phyloP scores from a whole-genome alignment of 495 filamentous ascomycete species.

The Lasiosphaeris hirsuta region DNA sequence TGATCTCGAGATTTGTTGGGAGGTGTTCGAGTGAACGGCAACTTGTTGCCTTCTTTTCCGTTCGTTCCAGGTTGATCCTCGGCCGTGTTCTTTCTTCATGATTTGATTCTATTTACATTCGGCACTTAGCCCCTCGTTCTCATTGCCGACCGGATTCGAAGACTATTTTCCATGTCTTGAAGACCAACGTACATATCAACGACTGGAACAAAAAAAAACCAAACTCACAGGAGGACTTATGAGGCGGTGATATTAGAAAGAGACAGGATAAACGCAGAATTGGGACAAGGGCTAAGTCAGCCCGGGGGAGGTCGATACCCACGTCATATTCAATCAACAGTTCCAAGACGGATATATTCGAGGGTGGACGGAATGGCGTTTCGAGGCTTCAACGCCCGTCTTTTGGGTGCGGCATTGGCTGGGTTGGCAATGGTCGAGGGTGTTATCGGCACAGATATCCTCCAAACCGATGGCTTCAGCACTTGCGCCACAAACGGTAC shows the following conservation, averaged over 20 bases:
- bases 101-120: neutral
- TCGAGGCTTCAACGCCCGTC: constrained; percentile 19
- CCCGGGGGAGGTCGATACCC: too few relatives aligned
- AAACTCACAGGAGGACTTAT: neutral
- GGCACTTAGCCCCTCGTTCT: constrained; percentile 1
- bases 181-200: neutral
- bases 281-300: too few relatives aligned
- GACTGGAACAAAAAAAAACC: neutral
- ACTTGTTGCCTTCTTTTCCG: constrained; percentile 23
- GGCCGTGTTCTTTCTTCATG: constrained; percentile 31
- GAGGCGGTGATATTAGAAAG: too few relatives aligned
- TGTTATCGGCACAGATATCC: constrained; percentile 61
- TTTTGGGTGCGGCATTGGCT: constrained; percentile 36
- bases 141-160: constrained; percentile 29
- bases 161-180: constrained; percentile 4
- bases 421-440: constrained; percentile 33
- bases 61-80: constrained; percentile 56
- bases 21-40: constrained; percentile 17
- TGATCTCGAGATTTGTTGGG: neutral
- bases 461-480: constrained; percentile 77
- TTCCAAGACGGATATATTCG: neutral
- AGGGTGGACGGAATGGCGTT: constrained; percentile 10
- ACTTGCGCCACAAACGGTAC: constrained; percentile 59
- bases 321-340: too few relatives aligned
- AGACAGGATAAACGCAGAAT: too few relatives aligned